Evolutionary conservation across 148 eudicot species (phyloP).

Genomic region (Camellia japonica): DNA sequence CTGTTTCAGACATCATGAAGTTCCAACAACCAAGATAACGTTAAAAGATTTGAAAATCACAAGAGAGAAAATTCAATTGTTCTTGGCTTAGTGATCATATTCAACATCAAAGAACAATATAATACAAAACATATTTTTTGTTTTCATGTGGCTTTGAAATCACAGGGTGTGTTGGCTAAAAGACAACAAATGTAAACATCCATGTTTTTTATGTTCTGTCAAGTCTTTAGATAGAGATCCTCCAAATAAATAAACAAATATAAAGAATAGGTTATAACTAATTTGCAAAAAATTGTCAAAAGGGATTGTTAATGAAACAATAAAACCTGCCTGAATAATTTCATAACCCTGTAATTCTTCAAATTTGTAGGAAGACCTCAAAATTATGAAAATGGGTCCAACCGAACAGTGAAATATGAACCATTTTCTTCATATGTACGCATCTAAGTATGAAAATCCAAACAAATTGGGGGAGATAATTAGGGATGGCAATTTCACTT

Average conservation of each 20-base stretch:
- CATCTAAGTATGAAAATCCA: background rate
- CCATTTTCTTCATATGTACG: background rate
- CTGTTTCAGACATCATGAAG: constrained; percentile 1
- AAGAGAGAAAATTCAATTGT: background rate
- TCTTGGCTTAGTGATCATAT: background rate
- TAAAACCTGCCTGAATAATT: constrained; percentile 3
- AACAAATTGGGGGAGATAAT: background rate
- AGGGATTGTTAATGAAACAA: background rate
- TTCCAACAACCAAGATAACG: constrained; percentile 13
- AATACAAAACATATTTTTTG: background rate
- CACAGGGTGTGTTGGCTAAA: background rate
- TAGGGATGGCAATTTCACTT: no score
- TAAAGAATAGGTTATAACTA: background rate
- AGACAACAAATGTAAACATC: background rate
- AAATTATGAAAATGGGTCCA: background rate
- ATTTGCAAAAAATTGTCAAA: background rate
- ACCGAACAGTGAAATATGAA: background rate
- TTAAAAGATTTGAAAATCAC: background rate
- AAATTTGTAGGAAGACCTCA: background rate
- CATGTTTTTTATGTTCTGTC: background rate
- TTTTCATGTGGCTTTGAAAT: background rate
- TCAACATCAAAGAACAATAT: background rate
- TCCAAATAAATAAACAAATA: background rate
- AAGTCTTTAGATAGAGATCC: background rate
- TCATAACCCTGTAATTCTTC: background rate